phyloP scores from a whole-genome alignment of 306 rosid genomes.

The Castanospermum australe region DNA sequence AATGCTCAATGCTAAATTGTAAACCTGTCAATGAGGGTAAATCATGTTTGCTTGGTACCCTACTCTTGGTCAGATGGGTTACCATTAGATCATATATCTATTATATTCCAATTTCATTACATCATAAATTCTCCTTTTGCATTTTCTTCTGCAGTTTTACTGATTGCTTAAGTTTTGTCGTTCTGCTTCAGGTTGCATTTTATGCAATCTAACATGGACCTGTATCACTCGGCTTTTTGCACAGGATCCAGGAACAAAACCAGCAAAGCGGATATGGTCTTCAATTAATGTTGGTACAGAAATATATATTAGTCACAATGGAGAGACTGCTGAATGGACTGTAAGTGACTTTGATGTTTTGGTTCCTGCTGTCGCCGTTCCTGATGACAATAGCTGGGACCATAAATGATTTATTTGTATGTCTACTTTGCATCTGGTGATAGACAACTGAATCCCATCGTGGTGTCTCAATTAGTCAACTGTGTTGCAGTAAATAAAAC shows the following conservation, averaged over 20 bases:
- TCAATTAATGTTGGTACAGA: constrained; percentile 55
- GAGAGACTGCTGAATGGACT: constrained; percentile 50
- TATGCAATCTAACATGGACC: background rate
- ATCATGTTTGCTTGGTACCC: background rate
- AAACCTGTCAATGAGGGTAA: background rate
- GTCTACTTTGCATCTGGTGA: background rate
- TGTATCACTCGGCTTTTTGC: background rate
- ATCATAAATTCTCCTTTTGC: background rate
- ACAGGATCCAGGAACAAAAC: constrained; percentile 56
- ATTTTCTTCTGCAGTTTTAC: background rate
- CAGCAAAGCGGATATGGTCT: constrained; percentile 49
- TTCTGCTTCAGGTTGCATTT: background rate
- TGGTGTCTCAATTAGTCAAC: background rate
- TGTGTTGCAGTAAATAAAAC: background rate
- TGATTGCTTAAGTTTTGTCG: background rate
- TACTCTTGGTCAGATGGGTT: background rate
- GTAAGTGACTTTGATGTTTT: constrained; percentile 54
- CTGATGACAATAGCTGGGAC: background rate
- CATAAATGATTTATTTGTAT: background rate
- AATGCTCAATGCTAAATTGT: background rate
- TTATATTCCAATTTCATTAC: background rate
- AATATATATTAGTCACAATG: constrained; percentile 34
- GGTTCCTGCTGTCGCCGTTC: constrained; percentile 30
- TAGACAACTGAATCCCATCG: background rate
- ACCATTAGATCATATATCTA: background rate